Evolutionary conservation across 108 stramenopile genomes (phyloP).

Genomic region (Pseudonitzschia pungens): DNA sequence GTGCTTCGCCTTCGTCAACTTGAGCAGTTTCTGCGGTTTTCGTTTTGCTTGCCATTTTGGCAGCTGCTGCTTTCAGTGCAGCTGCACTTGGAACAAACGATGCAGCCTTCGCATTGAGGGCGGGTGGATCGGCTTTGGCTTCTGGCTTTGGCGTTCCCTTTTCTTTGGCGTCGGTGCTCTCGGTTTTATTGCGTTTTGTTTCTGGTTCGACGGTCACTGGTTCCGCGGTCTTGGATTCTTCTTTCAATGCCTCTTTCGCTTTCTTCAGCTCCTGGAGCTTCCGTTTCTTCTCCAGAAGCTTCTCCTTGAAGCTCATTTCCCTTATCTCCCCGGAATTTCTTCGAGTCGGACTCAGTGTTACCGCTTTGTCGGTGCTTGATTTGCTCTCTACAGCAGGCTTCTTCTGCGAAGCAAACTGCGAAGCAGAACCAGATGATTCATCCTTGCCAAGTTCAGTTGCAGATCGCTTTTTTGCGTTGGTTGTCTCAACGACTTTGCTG

Average conservation of each 20-base stretch:
- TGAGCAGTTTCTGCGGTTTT: conserved; percentile 9
- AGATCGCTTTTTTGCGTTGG: not conserved
- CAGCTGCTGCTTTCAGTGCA: conserved; percentile 9
- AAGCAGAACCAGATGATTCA: not conserved
- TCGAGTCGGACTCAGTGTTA: conserved; percentile 8
- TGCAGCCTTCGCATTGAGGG: conserved; percentile 13
- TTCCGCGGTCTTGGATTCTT: conserved; percentile 3
- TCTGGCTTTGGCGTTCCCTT: not conserved
- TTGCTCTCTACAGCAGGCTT: not conserved
- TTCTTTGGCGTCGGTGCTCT: conserved; percentile 9
- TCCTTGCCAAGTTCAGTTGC: not conserved
- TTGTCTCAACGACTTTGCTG: conserved; percentile 7
- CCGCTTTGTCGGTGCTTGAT: not conserved
- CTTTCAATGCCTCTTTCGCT: conserved; percentile 27
- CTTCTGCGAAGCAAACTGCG: not conserved
- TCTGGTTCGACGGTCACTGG: conserved; percentile 15
- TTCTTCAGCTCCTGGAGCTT: conserved; percentile 24
- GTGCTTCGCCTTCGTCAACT: conserved; percentile 2
- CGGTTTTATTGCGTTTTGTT: conserved; percentile 26
- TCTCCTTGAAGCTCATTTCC: conserved; percentile 46
- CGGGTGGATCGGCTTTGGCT: conserved; percentile 1
- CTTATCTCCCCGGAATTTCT: conserved; percentile 36
- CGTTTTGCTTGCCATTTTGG: conserved; percentile 5
- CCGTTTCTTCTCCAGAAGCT: conserved; percentile 55
- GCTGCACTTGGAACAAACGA: conserved; percentile 9